Percentiles rank a stretch among this genome's conserved stretches.
Conservation (phyloP, 768 basidiomycete species). For the Trametes sanguinea region DNA sequence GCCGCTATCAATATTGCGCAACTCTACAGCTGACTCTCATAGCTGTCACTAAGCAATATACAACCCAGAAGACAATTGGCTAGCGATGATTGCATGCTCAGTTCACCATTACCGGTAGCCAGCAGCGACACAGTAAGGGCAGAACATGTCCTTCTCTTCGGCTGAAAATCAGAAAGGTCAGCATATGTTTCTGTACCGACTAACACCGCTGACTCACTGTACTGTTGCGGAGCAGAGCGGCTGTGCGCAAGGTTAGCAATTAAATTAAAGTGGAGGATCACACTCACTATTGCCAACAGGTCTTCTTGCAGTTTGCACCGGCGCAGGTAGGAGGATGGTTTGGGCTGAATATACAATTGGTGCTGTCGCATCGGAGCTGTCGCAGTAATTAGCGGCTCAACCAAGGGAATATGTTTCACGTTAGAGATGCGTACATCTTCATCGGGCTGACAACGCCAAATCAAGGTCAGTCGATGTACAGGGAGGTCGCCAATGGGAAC, state of each 20-base stretch:
- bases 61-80: background rate
- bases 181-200: slow-evolving; percentile 13
- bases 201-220: slow-evolving; percentile 39
- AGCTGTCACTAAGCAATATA: background rate
- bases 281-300: slow-evolving; percentile 53
- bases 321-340: slow-evolving; percentile 47
- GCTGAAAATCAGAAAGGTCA: slow-evolving; percentile 36
- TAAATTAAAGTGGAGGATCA: background rate
- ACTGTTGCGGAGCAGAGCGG: slow-evolving; percentile 49
- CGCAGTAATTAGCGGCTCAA: background rate
- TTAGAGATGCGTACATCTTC: slow-evolving; percentile 31
- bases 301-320: slow-evolving; percentile 44
- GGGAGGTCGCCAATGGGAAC: background rate
- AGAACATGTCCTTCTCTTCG: slow-evolving; percentile 60
- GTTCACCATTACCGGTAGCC: slow-evolving; percentile 3
- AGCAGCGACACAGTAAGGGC: slow-evolving; percentile 48
- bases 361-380: slow-evolving; percentile 49
- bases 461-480: slow-evolving; percentile 3
- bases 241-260: slow-evolving; percentile 23
- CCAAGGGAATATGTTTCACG: background rate
- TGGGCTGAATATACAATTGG: slow-evolving; percentile 56
- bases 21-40: no score
- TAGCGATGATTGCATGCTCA: no score
- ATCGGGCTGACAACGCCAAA: slow-evolving; percentile 36
- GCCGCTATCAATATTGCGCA: background rate